Conservation (phyloP, 1,139 yeast species). For the Scheffersomyces cryptocercus region DNA sequence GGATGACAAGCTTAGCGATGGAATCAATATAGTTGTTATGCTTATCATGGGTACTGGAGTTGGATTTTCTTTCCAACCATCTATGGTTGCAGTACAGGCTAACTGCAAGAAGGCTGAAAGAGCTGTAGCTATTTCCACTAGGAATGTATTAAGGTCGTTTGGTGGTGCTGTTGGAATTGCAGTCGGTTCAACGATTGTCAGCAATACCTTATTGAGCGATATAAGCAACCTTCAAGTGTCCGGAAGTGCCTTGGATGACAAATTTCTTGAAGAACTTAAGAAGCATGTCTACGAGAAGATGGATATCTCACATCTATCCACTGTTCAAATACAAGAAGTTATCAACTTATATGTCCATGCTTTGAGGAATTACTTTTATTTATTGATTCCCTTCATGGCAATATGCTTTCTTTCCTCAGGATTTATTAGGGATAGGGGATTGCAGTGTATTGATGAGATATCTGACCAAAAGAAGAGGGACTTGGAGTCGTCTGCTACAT, state of each 20-base stretch:
- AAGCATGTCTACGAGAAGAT: conserved; percentile 33
- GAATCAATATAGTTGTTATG: conserved; percentile 33
- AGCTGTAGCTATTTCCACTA: conserved; percentile 55
- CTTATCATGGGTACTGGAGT: conserved; percentile 50
- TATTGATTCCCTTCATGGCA: conserved; percentile 44
- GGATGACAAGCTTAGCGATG: conserved; percentile 29
- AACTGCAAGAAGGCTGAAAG: conserved; percentile 51
- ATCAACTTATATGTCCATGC: conserved; percentile 36
- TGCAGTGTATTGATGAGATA: conserved; percentile 40
- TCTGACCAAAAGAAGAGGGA: conserved; percentile 12
- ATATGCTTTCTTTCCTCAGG: conserved; percentile 37
- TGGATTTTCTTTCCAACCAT: conserved; percentile 56
- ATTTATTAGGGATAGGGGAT: conserved; percentile 43
- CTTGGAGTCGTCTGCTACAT: conserved; percentile 10
- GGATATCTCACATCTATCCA: conserved; percentile 24
- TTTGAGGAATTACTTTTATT: conserved; percentile 39
- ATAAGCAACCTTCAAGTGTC: conserved; percentile 12
- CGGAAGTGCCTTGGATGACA: conserved; percentile 7
- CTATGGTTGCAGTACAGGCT: conserved; percentile 58
- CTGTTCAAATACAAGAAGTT: conserved; percentile 25
- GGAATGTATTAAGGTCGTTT: conserved; percentile 53
- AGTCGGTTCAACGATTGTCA: conserved; percentile 40
- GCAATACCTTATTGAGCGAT: conserved; percentile 34
- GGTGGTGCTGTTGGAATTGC: conserved; percentile 61
- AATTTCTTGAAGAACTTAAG: conserved; percentile 21